phyloP scores from a whole-genome alignment of 1,139 yeast genomes.

The Geotrichum phurueaensis region DNA sequence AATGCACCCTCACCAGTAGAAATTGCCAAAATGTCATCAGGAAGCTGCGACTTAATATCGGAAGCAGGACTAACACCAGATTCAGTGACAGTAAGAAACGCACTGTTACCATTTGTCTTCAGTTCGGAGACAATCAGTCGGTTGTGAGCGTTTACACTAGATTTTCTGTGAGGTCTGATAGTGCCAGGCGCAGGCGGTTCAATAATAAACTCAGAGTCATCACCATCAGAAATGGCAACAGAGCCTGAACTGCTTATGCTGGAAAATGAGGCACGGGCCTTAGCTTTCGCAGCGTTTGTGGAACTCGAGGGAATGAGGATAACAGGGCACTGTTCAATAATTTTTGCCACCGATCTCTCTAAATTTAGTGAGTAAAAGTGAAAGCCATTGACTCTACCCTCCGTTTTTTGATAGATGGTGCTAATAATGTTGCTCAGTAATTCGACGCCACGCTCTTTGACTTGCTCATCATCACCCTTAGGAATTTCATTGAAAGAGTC shows the following conservation, averaged over 20 bases:
- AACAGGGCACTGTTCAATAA: slow-evolving; percentile 55
- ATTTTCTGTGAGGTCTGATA: slow-evolving; percentile 40
- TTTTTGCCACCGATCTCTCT: slow-evolving; percentile 85
- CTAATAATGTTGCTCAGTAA: slow-evolving; percentile 58
- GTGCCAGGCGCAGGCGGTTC: slow-evolving; percentile 11
- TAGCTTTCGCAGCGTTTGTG: slow-evolving; percentile 23
- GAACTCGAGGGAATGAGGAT: slow-evolving; percentile 18
- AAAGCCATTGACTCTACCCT: slow-evolving; percentile 59
- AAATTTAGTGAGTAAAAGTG: slow-evolving; percentile 87
- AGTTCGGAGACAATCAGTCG: slow-evolving; percentile 39
- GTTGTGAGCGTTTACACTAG: slow-evolving; percentile 45
- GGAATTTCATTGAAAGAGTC: slow-evolving; percentile 51
- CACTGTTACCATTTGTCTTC: slow-evolving; percentile 14
- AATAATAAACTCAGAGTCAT: slow-evolving; percentile 1
- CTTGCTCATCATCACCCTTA: slow-evolving; percentile 74
- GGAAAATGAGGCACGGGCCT: slow-evolving; percentile 9
- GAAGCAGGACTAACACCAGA: slow-evolving; percentile 17
- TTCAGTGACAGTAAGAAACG: slow-evolving; percentile 21
- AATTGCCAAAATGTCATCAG: slow-evolving; percentile 62
- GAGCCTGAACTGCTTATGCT: slow-evolving; percentile 23
- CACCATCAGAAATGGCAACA: slow-evolving; percentile 31
- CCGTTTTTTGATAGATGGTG: slow-evolving; percentile 46
- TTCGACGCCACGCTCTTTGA: slow-evolving; percentile 77
- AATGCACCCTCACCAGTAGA: slow-evolving; percentile 79
- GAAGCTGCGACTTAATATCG: slow-evolving; percentile 31